phyloP scores from a whole-genome alignment of 2,329 filamentous ascomycete species.

The Penicillium brevicompactum region DNA sequence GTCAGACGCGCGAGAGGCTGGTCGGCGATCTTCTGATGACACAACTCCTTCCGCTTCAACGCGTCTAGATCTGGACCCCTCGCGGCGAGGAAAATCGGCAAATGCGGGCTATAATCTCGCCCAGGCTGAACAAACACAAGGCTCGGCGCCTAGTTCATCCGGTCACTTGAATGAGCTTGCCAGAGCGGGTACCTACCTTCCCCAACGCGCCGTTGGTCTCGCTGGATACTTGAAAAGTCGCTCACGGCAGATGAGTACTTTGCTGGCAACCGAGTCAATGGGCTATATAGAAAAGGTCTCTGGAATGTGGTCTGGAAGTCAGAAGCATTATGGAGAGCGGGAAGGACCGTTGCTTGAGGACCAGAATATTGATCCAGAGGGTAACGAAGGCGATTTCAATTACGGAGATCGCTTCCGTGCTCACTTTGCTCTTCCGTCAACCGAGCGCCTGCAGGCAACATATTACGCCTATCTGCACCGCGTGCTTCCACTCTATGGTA shows the following conservation, averaged over 20 bases:
- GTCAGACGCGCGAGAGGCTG: constrained; percentile 29
- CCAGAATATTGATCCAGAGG: constrained; percentile 56
- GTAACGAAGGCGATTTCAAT: constrained; percentile 56
- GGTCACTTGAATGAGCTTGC: constrained; percentile 61
- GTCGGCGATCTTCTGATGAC: constrained; percentile 37
- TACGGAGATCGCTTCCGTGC: constrained; percentile 73
- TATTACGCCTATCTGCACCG: constrained; percentile 93
- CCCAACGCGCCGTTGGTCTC: constrained; percentile 80
- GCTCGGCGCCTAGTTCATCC: constrained; percentile 32
- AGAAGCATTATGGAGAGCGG: constrained; percentile 81
- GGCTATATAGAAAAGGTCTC: constrained; percentile 96
- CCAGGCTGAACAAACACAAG: constrained; percentile 28
- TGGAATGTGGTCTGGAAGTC: constrained; percentile 92
- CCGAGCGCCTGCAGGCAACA: constrained; percentile 81
- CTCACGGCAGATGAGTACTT: constrained; percentile 76
- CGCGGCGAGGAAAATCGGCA: constrained; percentile 12
- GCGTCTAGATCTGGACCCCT: constrained; percentile 21
- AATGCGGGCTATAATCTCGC: constrained; percentile 19
- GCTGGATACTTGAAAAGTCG: constrained; percentile 80
- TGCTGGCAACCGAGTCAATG: constrained; percentile 89
- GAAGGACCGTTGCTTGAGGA: constrained; percentile 70
- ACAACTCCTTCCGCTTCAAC: constrained; percentile 36
- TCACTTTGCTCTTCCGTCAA: constrained; percentile 85
- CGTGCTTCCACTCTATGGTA: constrained; percentile 89
- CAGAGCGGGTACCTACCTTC: constrained; percentile 69